These are phyloP conservation scores for Chytriomyces sp. DNA, from an alignment of 192 early-diverging fungal species.

Conservation along the genomic window DNA sequence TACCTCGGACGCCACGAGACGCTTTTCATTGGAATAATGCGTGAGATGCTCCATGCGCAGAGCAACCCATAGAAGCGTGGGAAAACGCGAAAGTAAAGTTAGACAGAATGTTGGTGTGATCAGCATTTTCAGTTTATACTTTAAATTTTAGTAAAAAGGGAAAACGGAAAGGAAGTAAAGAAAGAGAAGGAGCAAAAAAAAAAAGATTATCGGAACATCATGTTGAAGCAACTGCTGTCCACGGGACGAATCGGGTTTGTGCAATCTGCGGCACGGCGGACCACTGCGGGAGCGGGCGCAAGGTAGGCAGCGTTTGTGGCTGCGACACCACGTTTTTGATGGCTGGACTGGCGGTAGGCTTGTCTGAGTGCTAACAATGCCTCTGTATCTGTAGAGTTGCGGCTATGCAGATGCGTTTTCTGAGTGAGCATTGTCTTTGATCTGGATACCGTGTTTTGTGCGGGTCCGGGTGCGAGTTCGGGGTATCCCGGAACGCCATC, in stretches of 20 bases:
- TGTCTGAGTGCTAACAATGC: too few relatives aligned
- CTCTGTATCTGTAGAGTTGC: background rate
- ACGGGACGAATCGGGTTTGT: conserved; percentile 14
- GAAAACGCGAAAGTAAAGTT: background rate
- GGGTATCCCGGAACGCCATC: too few relatives aligned
- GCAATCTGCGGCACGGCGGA: background rate
- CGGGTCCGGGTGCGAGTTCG: background rate
- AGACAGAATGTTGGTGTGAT: too few relatives aligned
- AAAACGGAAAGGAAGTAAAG: background rate
- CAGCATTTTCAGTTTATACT: too few relatives aligned
- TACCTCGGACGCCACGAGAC: too few relatives aligned
- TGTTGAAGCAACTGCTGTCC: conserved; percentile 16
- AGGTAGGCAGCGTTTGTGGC: too few relatives aligned
- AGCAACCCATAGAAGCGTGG: too few relatives aligned
- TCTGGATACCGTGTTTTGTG: background rate
- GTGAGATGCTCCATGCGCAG: too few relatives aligned
- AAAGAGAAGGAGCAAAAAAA: conserved; percentile 9
- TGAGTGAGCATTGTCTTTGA: conserved; percentile 9
- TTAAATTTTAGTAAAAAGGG: background rate
- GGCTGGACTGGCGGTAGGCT: too few relatives aligned
- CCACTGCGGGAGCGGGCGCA: too few relatives aligned
- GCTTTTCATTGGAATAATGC: too few relatives aligned
- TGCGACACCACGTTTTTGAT: too few relatives aligned
- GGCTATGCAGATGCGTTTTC: conserved; percentile 24
- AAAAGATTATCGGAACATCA: background rate